Evolutionary conservation across 306 rosid species (phyloP), one percentile per base, ranked within the genome.

Genomic region (Sechiopsis laciniata): DNA sequence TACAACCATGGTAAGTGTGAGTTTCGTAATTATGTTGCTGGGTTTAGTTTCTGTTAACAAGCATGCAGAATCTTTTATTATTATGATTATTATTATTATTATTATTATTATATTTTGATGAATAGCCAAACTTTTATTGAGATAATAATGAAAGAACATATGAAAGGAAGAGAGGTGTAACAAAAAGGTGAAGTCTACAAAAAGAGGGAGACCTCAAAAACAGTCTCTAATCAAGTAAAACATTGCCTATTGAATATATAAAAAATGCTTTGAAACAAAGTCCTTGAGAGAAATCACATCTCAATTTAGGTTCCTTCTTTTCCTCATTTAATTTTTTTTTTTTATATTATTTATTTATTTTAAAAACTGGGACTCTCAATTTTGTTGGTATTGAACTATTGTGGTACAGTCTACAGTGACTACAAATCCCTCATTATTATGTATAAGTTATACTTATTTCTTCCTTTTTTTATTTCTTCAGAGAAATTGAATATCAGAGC

Each of bases 401-500:
- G 72, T 69, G 73, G 13, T 69, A 20, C 71, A 42, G 10, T 42
- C 8, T 69, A 20, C 71, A 42, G 10, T 42, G 71, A 65, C 54
- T 65, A 19, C 19, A 45, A 29, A 19, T 68, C 55, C 15, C 24
- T 37, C 22, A 20, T 73, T 32, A 55, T 37, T 12, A 56, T 56
- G 22, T 57, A 13, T 10, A 76, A 52, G 26, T 50, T 32, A 22
- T 11, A 76, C 19, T 69, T 59, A 55, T 65, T 52, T 60, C 5
- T 22, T 12, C 40, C 10, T 79, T 29, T 29, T 77, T 22, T 76
- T 78, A 71, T 42, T 24, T 71, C 35, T 87, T 83, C 87, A 95
- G 99, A 88, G 74, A 91, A 75, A 79, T 82, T 95, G 80, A 83
- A 88, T 60, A 90, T 95, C 77, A 88, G 78, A 84, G 75, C 0